Evolutionary conservation across 805 yeast species (phyloP), one percentile per base, ranked within the genome.

Genomic region (Ogataea haglerorum): DNA sequence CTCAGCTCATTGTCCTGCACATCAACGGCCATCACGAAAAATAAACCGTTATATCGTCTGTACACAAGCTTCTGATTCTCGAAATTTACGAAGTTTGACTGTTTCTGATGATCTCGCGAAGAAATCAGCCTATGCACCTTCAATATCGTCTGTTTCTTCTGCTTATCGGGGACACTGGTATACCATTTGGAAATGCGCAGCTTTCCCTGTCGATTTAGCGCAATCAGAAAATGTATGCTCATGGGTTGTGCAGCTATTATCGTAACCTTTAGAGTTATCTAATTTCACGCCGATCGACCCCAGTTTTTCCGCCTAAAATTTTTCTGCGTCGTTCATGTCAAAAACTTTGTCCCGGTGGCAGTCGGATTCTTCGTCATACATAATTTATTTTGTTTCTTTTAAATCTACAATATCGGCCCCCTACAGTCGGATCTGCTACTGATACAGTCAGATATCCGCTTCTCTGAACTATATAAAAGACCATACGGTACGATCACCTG

Each of bases 171-270:
- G 5, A 35, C 26, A 7, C 42, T 32, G 45, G 43, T 58, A 54
- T 48, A 91, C 90, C 95, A 90, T 60, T 88, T 84, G 6, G 86
- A 82, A 12, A 91, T 66, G 45, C 99, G 75, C 16, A 91, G 78
- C 49, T 85, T 85, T n/a, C 99, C 98, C 65, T 91, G 97, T 43
- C 96, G 75, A 60, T 91, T 91, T 60, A 91, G 80, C 32, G 91
- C 83, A 30, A 90, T 64, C 29, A 91, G 70, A 65, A 78, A 91
- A 49, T 87, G 89, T 13, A 90, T 74, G 4, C 87, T 73, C 96
- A 89, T 88, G 27, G 6, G 32, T 3, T 6, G 10, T 9, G 10
- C 9, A 9, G 23, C 19, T 34, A 25, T 7, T 9, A 12, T 22
- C 12, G 15, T 13, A n/a, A 10, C 14, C 13, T 24, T 21, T 16